Base-by-base conservation (phyloP, 768 basidiomycete species). In the Boletus sensibilis region DNA sequence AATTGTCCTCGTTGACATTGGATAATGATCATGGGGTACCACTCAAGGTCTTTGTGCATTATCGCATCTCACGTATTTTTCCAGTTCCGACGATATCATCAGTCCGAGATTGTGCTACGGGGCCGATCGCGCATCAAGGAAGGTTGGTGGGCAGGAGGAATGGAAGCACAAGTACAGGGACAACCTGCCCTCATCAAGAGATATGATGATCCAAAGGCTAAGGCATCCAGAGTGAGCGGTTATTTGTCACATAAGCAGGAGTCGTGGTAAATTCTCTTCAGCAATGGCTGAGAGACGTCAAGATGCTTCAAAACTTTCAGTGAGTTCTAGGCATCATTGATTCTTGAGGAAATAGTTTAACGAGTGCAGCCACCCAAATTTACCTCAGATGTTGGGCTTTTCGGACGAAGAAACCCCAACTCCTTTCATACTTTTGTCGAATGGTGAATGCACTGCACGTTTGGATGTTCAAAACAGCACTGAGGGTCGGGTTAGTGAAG, bases 301-400 rank as follows among this genome's bases (percentile, higher is more conserved):
- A 79, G 62, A 68, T 74, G 25, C 68, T 83, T 40, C 78, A 82
- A 59, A 77, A 77, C 53, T 53, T 82, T n/a, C 78, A 76, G 81
- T 82, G 52, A 49, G 79, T 67, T 18, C 14, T 5, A 4, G 35
- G 16, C 38, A 25, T 21, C 14, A 14, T 21, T 45, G 14, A 4
- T 46, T 20, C 21, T 45, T 21, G 34, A 21, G 18, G 11, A 21
- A 18, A 20, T 13, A 8, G 8, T 21, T 6, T 41, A 37, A 58
- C 4, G 8, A 34, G 18, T 31, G 16, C 38, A 81, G 81, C 57
- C 81, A 82, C 53, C 79, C 81, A 18, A 82, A 79, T 59, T 64
- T 83, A 23, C 81, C 82, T 0, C 80, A 82, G 61, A 76, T 83
- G 74, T 57, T 80, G 8, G 81, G 82, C 1, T 79, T 79, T 59